Evolutionary conservation across 805 yeast genomes (phyloP).

Genomic region (Saturnispora silvae): DNA sequence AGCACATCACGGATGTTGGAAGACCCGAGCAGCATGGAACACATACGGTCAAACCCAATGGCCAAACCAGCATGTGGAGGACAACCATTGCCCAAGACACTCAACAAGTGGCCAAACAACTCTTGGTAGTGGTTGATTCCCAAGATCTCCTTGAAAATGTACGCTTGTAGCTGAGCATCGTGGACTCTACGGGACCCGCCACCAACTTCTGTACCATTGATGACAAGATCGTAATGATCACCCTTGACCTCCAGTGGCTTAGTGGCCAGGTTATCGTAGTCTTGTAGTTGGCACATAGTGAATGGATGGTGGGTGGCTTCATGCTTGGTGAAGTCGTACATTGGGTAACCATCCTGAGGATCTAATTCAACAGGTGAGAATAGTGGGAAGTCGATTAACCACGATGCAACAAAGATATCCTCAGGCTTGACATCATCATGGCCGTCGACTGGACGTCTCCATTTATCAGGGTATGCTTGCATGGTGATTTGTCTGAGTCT

Average conservation of each 20-base stretch:
- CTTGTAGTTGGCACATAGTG: conserved; percentile 76
- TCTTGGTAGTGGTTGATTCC: conserved; percentile 45
- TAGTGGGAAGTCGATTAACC: conserved; percentile 92
- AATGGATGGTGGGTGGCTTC: conserved; percentile 94
- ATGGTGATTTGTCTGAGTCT: conserved; percentile 68
- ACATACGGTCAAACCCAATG: conserved; percentile 84
- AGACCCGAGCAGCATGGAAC: conserved; percentile 80
- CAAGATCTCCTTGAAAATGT: conserved; percentile 55
- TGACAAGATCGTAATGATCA: conserved; percentile 87
- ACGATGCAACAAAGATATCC: conserved; percentile 48
- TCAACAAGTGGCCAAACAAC: conserved; percentile 76
- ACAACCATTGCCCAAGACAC: conserved; percentile 80
- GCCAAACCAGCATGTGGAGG: conserved; percentile 99
- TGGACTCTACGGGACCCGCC: conserved; percentile 97
- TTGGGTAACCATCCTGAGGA: conserved; percentile 37
- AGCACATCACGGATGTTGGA: conserved; percentile 82
- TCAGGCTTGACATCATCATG: conserved; percentile 7
- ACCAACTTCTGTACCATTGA: conserved; percentile 92
- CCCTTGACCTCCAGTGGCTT: conserved; percentile 65
- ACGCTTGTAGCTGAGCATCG: conserved; percentile 68
- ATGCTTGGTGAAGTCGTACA: conserved; percentile 36
- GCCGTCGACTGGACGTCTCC: conserved; percentile 31
- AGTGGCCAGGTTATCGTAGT: conserved; percentile 42
- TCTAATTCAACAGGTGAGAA: conserved; percentile 61
- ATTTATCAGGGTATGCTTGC: conserved; percentile 37